Evolutionary conservation across 352 stramenopile genomes (phyloP).

Genomic region (Blastocystis sp.): DNA sequence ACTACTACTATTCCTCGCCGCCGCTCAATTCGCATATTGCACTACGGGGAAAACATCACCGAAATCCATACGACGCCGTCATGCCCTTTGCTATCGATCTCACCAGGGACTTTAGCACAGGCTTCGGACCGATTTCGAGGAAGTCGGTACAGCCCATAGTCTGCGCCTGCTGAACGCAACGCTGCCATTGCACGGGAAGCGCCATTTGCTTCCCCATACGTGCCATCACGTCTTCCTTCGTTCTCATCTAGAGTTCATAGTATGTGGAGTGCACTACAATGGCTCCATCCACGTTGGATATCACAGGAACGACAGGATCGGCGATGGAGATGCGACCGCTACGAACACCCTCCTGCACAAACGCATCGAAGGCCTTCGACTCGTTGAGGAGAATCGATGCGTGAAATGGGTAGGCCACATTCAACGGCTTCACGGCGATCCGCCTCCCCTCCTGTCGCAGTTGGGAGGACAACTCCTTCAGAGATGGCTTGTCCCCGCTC

Average conservation of each 20-base stretch:
- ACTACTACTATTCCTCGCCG: background rate
- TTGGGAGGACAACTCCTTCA: background rate
- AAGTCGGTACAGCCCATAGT: background rate
- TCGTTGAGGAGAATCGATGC: background rate
- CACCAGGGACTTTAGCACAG: constrained; percentile 3
- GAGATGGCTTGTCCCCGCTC: background rate
- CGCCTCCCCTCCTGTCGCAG: background rate
- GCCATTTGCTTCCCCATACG: background rate
- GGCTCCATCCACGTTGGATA: constrained; percentile 19
- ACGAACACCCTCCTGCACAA: background rate
- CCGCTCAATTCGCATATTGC: background rate
- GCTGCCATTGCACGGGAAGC: background rate
- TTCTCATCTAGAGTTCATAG: background rate
- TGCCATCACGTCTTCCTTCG: background rate
- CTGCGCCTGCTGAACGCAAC: background rate
- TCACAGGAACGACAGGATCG: constrained; percentile 4
- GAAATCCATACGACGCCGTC: background rate
- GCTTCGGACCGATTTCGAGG: constrained; percentile 42
- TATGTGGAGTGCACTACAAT: background rate
- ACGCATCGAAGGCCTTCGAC: background rate
- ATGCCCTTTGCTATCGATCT: background rate
- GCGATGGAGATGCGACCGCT: background rate
- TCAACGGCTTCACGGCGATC: background rate
- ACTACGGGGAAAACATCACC: background rate
- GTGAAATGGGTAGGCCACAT: constrained; percentile 41